Base-by-base conservation (phyloP, 2,329 filamentous ascomycete species). In the Helotiales sp. region DNA sequence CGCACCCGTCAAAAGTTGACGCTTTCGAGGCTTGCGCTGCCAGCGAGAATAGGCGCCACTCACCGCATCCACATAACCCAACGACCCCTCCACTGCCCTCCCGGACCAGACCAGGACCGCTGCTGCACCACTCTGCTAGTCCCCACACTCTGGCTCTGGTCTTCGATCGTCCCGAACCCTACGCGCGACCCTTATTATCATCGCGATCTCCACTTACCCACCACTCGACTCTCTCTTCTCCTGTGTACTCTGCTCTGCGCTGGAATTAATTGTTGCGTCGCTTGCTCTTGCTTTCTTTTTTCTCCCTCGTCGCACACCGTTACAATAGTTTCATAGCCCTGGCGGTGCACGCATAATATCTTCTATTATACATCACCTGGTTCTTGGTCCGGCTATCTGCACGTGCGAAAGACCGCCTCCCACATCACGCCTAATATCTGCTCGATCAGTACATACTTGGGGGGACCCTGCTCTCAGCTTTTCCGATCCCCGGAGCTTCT, bases 291-390 rank as follows among this genome's bases (percentile, higher is more conserved):
- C 49, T 57, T 59, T 59, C n/a, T 61, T 49, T 44, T 12, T 44
- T 44, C 22, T 9, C 9, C 12, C 6, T 3, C 12, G 9, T 44
- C 22, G 19, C 6, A 12, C 22, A n/a, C 57, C 53, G 42, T 55
- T n/a, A n/a, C n/a, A n/a, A 60, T 58, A 61, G 53, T 59, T 49
- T 59, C 55, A 54, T 53, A 66, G 63, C 67, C 65, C 67, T 67
- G 66, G 67, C 40, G 66, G 67, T 67, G 58, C 62, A 57, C 5
- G 8, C 8, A 44, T 57, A 54, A 58, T 49, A 58, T 62, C 55
- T 47, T 42, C 53, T 47, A 53, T 49, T 61, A 63, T 63, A 58
- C 57, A 58, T 56, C 52, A 49, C 50, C 50, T 52, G 52, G n/a
- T n/a, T 42, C 34, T 13, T 25, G 40, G 40, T n/a, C n/a, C 22